Base-by-base conservation (phyloP, 768 basidiomycete genomes). In the Leucogyrophana mollusca region DNA sequence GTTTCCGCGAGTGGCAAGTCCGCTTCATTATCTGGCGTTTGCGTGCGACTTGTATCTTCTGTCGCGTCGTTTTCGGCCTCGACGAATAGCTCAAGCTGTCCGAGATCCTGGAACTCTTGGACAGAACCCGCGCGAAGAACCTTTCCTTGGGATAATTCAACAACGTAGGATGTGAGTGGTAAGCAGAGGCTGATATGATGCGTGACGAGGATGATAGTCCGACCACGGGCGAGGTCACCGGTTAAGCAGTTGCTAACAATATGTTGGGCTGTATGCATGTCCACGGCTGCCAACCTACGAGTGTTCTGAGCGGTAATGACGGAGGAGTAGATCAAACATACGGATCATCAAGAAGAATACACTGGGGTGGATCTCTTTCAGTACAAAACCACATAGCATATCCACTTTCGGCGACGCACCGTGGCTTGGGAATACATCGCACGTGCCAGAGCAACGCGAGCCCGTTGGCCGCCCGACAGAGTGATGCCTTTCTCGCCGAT, bases 171-270 rank as follows among this genome's bases (percentile, higher is more conserved):
- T 0, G 89, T 82, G 14, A 75, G 67, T 1, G 87, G 83, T 0
- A 88, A 71, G 55, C 87, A 88, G 5, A 92, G 73, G 25, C 72
- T 75, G 46, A 89, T 79, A 57, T 91, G 87, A 59, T 94, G 91
- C 0, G 90, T 92, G 43, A 93, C 88, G 14, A 94, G 74, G 47
- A 93, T 75, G 52, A 92, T 76, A 0, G 90, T 93, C 13, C 90
- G 73, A 41, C 72, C 76, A 13, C 67, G 65, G 49, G 84, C 78
- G 13, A 93, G 71, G 1, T 73, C 64, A 7, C 90, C 83, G 8
- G 69, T 69, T 13, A 93, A 66, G 51, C 87, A 89, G 27, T 78
- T 68, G 11, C 71, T 65, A 45, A 87, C 80, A 16, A 94, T 63
- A 54, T 86, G 83, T 35, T 77, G 75, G 6, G 87, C 85, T 0